Percentiles rank a stretch among this genome's conserved stretches.
These are phyloP conservation scores for Passiflora organensis DNA, from an alignment of 345 rosid species.

Conservation along the genomic window DNA sequence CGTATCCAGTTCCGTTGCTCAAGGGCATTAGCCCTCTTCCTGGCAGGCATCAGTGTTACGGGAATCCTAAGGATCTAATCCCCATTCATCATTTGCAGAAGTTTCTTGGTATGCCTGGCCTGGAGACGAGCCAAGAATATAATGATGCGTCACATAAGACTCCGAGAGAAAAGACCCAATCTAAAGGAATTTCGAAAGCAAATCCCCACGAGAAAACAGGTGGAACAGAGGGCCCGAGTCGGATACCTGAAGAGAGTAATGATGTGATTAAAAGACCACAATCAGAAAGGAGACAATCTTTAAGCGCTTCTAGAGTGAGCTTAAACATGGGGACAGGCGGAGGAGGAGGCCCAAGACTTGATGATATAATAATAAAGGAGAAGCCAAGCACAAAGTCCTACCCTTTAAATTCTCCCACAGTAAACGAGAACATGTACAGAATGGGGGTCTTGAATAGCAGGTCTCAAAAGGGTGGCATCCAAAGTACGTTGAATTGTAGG, in stretches of 20 bases:
- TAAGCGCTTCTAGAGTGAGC: constrained; percentile 8
- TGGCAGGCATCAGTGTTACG: constrained; percentile 44
- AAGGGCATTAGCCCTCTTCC: constrained; percentile 56
- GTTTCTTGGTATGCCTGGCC: constrained; percentile 31
- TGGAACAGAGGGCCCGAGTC: background rate
- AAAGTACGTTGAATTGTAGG: constrained; percentile 9
- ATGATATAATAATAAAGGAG: background rate
- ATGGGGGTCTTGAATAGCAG: background rate
- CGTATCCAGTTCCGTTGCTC: constrained; percentile 63
- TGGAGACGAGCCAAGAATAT: constrained; percentile 16
- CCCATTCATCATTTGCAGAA: constrained; percentile 40
- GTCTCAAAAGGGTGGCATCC: constrained; percentile 3
- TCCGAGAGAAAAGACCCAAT: constrained; percentile 20
- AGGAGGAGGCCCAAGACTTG: background rate
- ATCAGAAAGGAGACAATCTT: background rate
- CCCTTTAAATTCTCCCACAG: background rate
- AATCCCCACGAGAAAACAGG: background rate
- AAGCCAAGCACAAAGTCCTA: background rate
- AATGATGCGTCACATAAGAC: constrained; percentile 15
- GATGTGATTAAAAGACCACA: constrained; percentile 2
- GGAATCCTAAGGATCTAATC: constrained; percentile 46
- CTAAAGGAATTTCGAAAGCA: constrained; percentile 17
- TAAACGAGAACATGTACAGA: background rate
- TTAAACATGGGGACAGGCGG: constrained; percentile 4
- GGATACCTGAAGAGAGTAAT: constrained; percentile 2